Conservation (phyloP, 257 asterid genomes). For the Catharanthus roseus region DNA sequence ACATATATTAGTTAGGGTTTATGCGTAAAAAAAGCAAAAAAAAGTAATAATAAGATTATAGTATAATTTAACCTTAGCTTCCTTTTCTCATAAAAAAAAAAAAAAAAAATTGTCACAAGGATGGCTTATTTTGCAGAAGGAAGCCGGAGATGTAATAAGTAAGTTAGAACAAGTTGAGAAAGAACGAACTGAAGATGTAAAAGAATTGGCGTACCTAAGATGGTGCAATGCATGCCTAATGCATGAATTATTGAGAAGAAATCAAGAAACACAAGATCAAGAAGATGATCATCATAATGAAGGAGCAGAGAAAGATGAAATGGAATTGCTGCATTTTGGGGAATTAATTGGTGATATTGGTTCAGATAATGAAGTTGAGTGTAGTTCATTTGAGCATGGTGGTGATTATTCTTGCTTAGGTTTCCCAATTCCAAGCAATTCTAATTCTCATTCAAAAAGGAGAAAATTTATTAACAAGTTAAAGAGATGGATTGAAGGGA, state of each 20-base stretch:
- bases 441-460: conserved; percentile 36
- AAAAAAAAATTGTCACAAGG: no score
- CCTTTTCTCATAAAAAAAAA: no score
- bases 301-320: conserved; percentile 12
- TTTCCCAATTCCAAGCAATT: conserved; percentile 19
- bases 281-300: no score
- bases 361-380: conserved; percentile 29
- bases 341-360: conserved; percentile 28
- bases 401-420: conserved; percentile 24
- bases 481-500: conserved; percentile 55
- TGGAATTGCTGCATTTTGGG: conserved; percentile 5
- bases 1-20: no score
- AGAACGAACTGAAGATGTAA: conserved; percentile 24
- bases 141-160: conserved; percentile 19
- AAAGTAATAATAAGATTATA: no score
- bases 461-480: conserved; percentile 40
- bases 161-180: conserved; percentile 28
- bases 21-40: no score
- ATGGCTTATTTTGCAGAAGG: conserved; percentile 26
- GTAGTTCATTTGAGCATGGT: conserved; percentile 17
- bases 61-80: no score
- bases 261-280: conserved; percentile 26
- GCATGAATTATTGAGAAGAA: conserved; percentile 41
- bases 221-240: conserved; percentile 51
- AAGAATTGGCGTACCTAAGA: conserved; percentile 39